Evolutionary conservation across 1,139 yeast species (phyloP).

Genomic region (Saccharomyces hybrid): DNA sequence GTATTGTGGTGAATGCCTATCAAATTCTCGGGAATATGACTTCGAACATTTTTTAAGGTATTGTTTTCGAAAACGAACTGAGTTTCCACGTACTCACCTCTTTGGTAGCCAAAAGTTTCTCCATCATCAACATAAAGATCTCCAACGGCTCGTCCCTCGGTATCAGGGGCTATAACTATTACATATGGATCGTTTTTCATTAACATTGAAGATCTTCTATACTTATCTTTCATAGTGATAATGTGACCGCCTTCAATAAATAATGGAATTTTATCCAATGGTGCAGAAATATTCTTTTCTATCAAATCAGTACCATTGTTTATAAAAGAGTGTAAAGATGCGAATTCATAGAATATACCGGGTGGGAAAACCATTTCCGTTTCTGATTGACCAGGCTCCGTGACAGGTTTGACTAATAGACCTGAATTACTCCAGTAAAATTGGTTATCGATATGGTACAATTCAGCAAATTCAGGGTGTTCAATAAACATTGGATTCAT

Average conservation of each 20-base stretch:
- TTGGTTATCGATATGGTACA: slow-evolving; percentile 67
- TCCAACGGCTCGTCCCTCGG: slow-evolving; percentile 45
- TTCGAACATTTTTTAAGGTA: slow-evolving; percentile 25
- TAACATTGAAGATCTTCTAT: slow-evolving; percentile 69
- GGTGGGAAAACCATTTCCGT: slow-evolving; percentile 59
- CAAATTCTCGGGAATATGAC: slow-evolving; percentile 11
- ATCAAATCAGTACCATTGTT: slow-evolving; percentile 18
- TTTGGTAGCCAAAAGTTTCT: slow-evolving; percentile 51
- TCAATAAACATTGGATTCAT: slow-evolving; percentile 70
- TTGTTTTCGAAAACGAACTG: slow-evolving; percentile 9
- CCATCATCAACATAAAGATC: slow-evolving; percentile 81
- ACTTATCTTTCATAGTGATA: slow-evolving; percentile 57
- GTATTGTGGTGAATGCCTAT: slow-evolving; percentile 11
- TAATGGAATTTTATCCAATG: slow-evolving; percentile 61
- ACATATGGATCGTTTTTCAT: slow-evolving; percentile 84
- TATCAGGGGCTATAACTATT: slow-evolving; percentile 52
- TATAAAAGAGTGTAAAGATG: slow-evolving; percentile 34
- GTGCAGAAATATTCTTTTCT: slow-evolving; percentile 35
- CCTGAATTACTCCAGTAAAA: slow-evolving; percentile 73
- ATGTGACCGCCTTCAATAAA: slow-evolving; percentile 73
- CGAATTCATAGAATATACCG: slow-evolving; percentile 40
- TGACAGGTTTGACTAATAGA: slow-evolving; percentile 74
- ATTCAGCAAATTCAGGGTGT: slow-evolving; percentile 42
- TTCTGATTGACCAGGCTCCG: slow-evolving; percentile 42
- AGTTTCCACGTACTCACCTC: slow-evolving; percentile 29